These are phyloP conservation scores for Allomyces macrogynus DNA, from an alignment of 192 early-diverging fungal species.

Conservation along the genomic window DNA sequence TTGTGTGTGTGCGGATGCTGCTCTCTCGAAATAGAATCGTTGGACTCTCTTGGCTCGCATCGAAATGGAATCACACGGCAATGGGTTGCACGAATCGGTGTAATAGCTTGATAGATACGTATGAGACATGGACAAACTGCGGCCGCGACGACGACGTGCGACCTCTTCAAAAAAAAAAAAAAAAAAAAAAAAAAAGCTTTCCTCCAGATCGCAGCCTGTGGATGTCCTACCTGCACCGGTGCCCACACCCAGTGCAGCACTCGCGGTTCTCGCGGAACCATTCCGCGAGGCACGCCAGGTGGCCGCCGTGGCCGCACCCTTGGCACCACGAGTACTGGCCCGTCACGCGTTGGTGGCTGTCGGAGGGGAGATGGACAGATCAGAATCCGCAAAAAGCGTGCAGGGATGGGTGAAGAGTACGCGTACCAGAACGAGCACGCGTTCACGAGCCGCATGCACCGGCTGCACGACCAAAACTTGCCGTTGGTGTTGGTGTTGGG, in stretches of 20 bases:
- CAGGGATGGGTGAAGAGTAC: not conserved
- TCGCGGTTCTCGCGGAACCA: slow-evolving; percentile 41
- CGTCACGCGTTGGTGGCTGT: slow-evolving; percentile 46
- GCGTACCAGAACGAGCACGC: slow-evolving; percentile 48
- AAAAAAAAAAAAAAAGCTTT: slow-evolving; percentile 1
- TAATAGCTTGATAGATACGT: too few species aligned
- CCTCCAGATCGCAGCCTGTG: not conserved
- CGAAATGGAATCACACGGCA: too few species aligned
- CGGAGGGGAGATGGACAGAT: not conserved
- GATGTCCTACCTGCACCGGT: slow-evolving; percentile 20
- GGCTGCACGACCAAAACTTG: slow-evolving; percentile 45
- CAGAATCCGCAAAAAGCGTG: not conserved
- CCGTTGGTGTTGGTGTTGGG: slow-evolving; percentile 21
- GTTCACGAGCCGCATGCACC: slow-evolving; percentile 37
- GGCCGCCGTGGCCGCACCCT: slow-evolving; percentile 61
- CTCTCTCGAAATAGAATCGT: too few species aligned
- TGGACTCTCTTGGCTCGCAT: too few species aligned
- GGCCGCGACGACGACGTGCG: too few species aligned
- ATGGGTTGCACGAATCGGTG: too few species aligned
- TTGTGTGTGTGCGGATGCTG: too few species aligned
- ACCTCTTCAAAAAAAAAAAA: too few species aligned
- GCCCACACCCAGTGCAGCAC: slow-evolving; percentile 59
- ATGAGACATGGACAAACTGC: too few species aligned
- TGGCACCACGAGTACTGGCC: slow-evolving; percentile 62
- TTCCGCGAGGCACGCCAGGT: slow-evolving; percentile 41